These are phyloP conservation scores for Cerrena zonata DNA, from an alignment of 1,284 basidiomycete species.

Conservation along the genomic window DNA sequence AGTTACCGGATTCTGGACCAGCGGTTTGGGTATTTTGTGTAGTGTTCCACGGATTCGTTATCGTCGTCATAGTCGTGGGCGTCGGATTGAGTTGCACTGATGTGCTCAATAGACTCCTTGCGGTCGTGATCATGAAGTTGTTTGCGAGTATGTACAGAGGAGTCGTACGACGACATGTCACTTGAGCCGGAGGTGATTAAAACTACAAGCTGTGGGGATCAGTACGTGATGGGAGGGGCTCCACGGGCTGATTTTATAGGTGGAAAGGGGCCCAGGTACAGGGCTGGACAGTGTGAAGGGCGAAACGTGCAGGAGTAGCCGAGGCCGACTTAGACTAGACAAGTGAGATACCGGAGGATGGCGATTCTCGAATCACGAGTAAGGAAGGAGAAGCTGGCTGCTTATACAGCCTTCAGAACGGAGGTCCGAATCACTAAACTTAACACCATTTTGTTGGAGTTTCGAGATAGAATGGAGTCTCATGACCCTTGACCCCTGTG, in stretches of 20 bases:
- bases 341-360: neutral
- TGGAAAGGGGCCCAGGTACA: neutral
- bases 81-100: neutral
- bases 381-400: neutral
- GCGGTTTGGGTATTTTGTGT: slow-evolving; percentile 40
- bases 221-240: neutral
- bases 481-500: neutral
- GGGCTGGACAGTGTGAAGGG: neutral
- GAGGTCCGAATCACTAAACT: neutral
- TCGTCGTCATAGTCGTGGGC: neutral
- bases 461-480: neutral
- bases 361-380: neutral
- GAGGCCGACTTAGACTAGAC: neutral
- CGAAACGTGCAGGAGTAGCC: neutral
- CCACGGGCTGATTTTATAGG: neutral
- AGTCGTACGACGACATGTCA: neutral
- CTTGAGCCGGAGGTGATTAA: neutral
- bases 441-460: neutral
- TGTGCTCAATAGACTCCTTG: neutral
- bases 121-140: neutral
- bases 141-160: neutral
- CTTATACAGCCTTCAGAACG: neutral
- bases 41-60: slow-evolving; percentile 17
- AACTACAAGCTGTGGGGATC: neutral
- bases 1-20: slow-evolving; percentile 55